Percentiles rank a stretch among this genome's conserved stretches.
These are phyloP conservation scores for Martiniozyma abietophila DNA, from an alignment of 805 yeast species.

Conservation along the genomic window DNA sequence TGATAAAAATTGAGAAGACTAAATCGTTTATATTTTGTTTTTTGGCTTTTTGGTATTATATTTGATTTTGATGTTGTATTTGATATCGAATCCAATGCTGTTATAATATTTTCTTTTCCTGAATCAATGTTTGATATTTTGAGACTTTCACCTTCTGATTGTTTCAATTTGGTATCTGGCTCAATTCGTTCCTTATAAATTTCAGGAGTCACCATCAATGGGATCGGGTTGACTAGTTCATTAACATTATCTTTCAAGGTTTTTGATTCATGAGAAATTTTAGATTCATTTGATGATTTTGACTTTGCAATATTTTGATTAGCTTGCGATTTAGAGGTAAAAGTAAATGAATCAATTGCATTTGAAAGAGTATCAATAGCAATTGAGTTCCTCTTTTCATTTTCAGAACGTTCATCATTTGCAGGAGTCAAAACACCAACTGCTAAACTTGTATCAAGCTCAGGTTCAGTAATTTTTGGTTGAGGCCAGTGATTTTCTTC, in stretches of 20 bases:
- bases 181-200: conserved; percentile 5
- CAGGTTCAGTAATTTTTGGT: conserved; percentile 25
- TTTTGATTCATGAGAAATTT: conserved; percentile 2
- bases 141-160: neutral
- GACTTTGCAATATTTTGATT: neutral
- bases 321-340: conserved; percentile 13
- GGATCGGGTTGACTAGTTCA: conserved; percentile 3
- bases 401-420: conserved; percentile 9
- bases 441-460: conserved; percentile 25
- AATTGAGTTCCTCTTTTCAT: conserved; percentile 25
- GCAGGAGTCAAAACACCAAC: conserved; percentile 23
- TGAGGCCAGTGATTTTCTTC: conserved; percentile 17
- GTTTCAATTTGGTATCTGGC: too few species aligned
- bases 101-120: neutral
- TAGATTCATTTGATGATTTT: conserved; percentile 1
- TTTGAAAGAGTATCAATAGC: conserved; percentile 26
- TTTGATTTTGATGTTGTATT: conserved; percentile 1
- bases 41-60: neutral
- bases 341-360: conserved; percentile 25
- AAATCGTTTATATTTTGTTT: conserved; percentile 22
- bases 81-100: conserved; percentile 5
- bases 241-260: conserved; percentile 3
- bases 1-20: conserved; percentile 26
- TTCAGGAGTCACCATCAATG: conserved; percentile 2
- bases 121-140: neutral